Evolutionary conservation across 441 rosid species (phyloP).

Genomic region (Eutrema salsugineum): DNA sequence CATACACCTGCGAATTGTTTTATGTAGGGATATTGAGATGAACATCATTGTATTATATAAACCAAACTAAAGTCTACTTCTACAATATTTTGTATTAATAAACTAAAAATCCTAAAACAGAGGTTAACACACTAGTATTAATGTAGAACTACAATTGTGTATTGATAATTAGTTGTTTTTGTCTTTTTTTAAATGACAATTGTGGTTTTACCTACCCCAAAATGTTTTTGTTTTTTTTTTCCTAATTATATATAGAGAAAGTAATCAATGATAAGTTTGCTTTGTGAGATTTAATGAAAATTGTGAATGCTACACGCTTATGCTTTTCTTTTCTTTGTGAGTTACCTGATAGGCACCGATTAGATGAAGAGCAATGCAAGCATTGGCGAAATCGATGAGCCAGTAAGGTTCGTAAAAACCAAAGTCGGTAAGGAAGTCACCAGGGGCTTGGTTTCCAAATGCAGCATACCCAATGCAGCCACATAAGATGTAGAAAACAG

Average conservation of each 20-base stretch:
- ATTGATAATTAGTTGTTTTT: background rate
- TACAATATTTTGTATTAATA: background rate
- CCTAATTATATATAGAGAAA: background rate
- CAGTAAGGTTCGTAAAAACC: constrained; percentile 62
- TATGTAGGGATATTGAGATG: background rate
- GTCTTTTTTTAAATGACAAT: background rate
- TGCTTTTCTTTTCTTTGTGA: background rate
- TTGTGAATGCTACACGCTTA: background rate
- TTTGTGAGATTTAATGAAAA: background rate
- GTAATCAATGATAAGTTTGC: background rate
- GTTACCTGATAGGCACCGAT: constrained; percentile 65
- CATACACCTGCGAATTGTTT: constrained; percentile 36
- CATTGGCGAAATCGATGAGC: constrained; percentile 59
- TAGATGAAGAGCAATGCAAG: constrained; percentile 49
- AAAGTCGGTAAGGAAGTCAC: constrained; percentile 59
- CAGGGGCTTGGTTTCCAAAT: constrained; percentile 54
- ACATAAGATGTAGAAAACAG: constrained; percentile 51
- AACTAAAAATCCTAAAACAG: background rate
- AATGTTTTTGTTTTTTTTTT: background rate
- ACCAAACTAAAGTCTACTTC: background rate
- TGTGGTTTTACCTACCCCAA: background rate
- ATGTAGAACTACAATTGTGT: background rate
- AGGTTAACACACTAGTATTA: background rate
- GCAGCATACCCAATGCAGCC: constrained; percentile 62
- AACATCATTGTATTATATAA: background rate